Evolutionary conservation across 2,329 filamentous ascomycete species (phyloP).

Genomic region (Alternaria conjuncta): DNA sequence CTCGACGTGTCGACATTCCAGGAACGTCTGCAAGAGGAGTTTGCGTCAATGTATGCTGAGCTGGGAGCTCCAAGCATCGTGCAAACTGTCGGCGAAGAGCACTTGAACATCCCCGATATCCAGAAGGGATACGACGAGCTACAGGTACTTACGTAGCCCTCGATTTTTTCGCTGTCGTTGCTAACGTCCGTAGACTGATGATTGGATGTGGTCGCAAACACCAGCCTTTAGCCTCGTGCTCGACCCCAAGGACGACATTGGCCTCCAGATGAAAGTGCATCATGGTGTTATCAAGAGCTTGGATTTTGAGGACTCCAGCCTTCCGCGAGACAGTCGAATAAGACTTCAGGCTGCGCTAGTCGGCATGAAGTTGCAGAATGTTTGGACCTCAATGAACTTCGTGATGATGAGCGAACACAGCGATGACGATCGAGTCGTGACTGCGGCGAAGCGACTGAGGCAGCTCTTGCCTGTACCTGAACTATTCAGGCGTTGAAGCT

Average conservation of each 20-base stretch:
- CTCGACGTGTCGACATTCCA: constrained; percentile 58
- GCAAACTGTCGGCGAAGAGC: constrained; percentile 60
- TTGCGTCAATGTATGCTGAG: constrained; percentile 68
- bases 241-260: constrained; percentile 56
- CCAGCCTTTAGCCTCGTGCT: constrained; percentile 74
- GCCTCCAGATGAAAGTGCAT: constrained; percentile 50
- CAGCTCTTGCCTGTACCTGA: constrained; percentile 31
- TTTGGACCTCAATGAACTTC: constrained; percentile 50
- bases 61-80: constrained; percentile 47
- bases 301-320: constrained; percentile 38
- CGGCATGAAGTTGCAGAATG: constrained; percentile 58
- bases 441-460: constrained; percentile 27
- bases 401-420: constrained; percentile 20
- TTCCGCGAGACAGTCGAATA: constrained; percentile 15
- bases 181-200: constrained; percentile 60
- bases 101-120: constrained; percentile 61
- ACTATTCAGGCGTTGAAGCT: constrained; percentile 11
- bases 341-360: constrained; percentile 28
- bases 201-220: constrained; percentile 86
- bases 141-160: constrained; percentile 53
- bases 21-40: constrained; percentile 60
- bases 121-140: constrained; percentile 68
- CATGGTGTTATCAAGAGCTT: constrained; percentile 63
- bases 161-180: neutral
- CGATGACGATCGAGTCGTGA: constrained; percentile 18